Base-by-base conservation (phyloP, 2,329 filamentous ascomycete species). In the Penicillium digitatum region DNA sequence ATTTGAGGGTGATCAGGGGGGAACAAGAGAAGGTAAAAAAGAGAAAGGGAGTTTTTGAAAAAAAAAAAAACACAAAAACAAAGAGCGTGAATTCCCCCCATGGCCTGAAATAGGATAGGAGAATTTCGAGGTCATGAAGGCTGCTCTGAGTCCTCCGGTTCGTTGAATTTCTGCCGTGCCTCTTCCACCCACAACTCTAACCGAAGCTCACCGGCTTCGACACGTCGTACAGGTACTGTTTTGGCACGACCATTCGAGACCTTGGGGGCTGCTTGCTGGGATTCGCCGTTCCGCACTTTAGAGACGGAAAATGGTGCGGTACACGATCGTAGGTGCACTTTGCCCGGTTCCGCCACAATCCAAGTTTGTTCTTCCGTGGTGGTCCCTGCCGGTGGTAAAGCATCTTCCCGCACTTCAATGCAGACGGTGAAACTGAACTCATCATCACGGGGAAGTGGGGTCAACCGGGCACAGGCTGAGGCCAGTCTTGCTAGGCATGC, bases 181-280 rank as follows among this genome's bases (percentile, higher is more conserved):
- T 88, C 84, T 71, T 89, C 87, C 53, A 88, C 80, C 86, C 85
- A 89, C 54, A 85, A 78, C 68, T 89, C 86, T 65, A 89, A 79
- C 24, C 81, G 75, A 68, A 89, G 82, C 55, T 86, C 83, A 4
- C 85, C 86, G 3, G 83, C 81, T 62, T 86, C 81, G 18, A 89
- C 80, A 31, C 80, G 78, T 59, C 87, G 78, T 42, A 89, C 76
- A 1, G 86, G 83, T 45, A 80, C 81, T 12, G 82, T 84, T 64
- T 76, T 82, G 31, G 77, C 76, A 9, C 82, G 81, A 24, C 79
- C 81, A 55, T 71, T 72, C 22, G 72, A 72, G 47, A 65, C 64
- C 58, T 64, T 66, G 35, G 67, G 63, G 11, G 69, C 62, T 20
- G 63, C 64, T 56, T 71, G 66, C 57, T 75, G 64, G 58, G 68